Evolutionary conservation across 2,329 filamentous ascomycete species (phyloP), one percentile per base, ranked within the genome.

Genomic region (Bipolaris oryzae): DNA sequence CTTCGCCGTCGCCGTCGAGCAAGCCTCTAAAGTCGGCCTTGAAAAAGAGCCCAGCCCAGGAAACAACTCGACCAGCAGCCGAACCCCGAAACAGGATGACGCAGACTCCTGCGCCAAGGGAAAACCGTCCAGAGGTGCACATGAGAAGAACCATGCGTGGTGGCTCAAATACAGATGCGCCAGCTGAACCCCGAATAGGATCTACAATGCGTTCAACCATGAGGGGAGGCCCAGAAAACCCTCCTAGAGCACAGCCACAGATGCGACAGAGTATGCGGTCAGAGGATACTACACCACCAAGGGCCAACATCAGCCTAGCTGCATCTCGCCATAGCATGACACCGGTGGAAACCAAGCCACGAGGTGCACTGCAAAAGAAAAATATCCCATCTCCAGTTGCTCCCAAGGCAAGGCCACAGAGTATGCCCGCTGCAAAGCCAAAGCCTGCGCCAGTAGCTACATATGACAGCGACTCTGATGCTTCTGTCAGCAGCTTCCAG

Each of bases 401-500:
- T 25, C 23, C 62, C 15, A 69, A 67, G 18, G 43, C 64, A 39
- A 64, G 70, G 38, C 72, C 70, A 48, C 69, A 74, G 44, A 73
- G 67, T 37, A 60, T 67, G 33, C 63, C 69, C 39, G 66, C 55
- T 16, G 45, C 54, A 2, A 61, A 56, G 16, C 55, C 63, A 10
- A 53, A 57, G 49, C 62, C 70, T 5, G 53, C 53, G 18, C 58
- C 73, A 10, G 65, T 49, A 4, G 67, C 67, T 15, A 72, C 70
- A 1, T 72, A 74, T 38, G 71, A 76, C n/a, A 74, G 78, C 46
- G 79, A 81, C 52, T 77, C 75, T 15, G 76, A 76, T 58, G 79
- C 79, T 34, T 82, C 80, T 3, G 80, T 76, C 20, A 96, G 90
- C 76, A 96, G 91, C 72, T 96, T 96, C 79, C 89, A 85, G 69